Base-by-base conservation (phyloP, 2,329 filamentous ascomycete genomes). In the Tolypocladium cylindrosporum region DNA sequence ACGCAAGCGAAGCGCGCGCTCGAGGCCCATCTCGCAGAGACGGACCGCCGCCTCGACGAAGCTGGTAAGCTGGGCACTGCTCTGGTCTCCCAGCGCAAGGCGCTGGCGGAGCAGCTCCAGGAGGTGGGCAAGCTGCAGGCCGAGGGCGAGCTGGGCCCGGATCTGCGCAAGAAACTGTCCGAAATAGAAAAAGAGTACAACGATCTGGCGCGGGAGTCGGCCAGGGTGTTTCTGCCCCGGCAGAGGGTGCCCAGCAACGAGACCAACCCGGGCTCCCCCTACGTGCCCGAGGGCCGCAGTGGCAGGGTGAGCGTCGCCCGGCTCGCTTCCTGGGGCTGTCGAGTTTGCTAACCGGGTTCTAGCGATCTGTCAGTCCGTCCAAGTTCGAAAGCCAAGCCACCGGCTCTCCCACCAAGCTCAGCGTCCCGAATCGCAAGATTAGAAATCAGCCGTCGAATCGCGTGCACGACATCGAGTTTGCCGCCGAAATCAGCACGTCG, bases 401-500 rank as follows among this genome's bases (percentile, higher is more conserved):
- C 10, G 87, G 85, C 59, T 97, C 93, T 31, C 93, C 93, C 2
- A 91, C 90, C 50, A 99, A 97, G 75, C 80, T 96, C 61, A 89
- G 82, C 66, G 89, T 94, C 10, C 91, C 91, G 1, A 93, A 90
- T 64, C 85, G 93, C 64, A 94, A 92, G 71, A 83, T 94, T 69
- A 84, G 94, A 58, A 97, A 97, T 65, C 93, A 97, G 69, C 89
- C 90, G 2, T 84, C 88, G 11, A 94, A 87, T 69, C 86, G 92
- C 55, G 87, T 96, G 14, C 91, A 97, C 70, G 94, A 99, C 68
- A 96, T 99, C 68, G 91, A 97, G 66, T 96, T 99, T 68, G 94
- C 93, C n/a, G 92, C 94, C 55, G 93, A 99, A 69, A 97, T 99
- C 67, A 97, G 91, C 68, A 96, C 91, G 7, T 96, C 91, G 2